Conservation (phyloP, 1,284 basidiomycete genomes). For the Neolentinus lepideus region DNA sequence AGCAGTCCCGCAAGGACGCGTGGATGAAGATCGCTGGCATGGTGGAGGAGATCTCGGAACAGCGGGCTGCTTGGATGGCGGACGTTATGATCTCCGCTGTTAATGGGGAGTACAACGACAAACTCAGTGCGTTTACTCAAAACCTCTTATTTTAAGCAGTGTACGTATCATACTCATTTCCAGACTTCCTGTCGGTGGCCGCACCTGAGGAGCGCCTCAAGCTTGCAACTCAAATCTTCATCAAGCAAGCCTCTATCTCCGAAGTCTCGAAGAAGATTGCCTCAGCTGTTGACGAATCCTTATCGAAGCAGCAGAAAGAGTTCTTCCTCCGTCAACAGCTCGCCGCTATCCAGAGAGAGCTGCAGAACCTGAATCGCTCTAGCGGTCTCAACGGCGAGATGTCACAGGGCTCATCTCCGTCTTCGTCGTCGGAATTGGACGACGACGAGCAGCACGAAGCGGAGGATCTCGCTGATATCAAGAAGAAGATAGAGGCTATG, state of each 20-base stretch:
- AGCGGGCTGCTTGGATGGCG: constrained; percentile 61
- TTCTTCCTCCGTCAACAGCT: constrained; percentile 83
- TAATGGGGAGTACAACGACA: constrained; percentile 59
- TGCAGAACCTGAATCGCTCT: constrained; percentile 49
- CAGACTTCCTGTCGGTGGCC: constrained; percentile 52
- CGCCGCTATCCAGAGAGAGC: constrained; percentile 83
- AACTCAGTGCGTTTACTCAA: constrained; percentile 48
- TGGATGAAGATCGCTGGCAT: constrained; percentile 60
- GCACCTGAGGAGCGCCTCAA: constrained; percentile 53
- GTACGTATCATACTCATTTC: too few species aligned
- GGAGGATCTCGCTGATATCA: constrained; percentile 73
- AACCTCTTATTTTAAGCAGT: too few species aligned
- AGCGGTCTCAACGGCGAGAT: constrained; percentile 7
- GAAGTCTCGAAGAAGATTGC: constrained; percentile 75
- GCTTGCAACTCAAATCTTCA: constrained; percentile 59
- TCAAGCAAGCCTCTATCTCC: constrained; percentile 65
- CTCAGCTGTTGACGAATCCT: constrained; percentile 67
- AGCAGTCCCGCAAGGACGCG: constrained; percentile 48
- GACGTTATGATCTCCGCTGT: constrained; percentile 64
- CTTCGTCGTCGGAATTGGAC: constrained; percentile 46
- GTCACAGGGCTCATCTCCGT: constrained; percentile 7
- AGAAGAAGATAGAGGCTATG: constrained; percentile 76
- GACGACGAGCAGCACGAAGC: constrained; percentile 73
- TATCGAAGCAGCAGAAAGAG: constrained; percentile 79
- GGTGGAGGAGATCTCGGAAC: constrained; percentile 54